phyloP scores from a whole-genome alignment of 1,139 yeast genomes.

The Trichomonascaceae sp. region DNA sequence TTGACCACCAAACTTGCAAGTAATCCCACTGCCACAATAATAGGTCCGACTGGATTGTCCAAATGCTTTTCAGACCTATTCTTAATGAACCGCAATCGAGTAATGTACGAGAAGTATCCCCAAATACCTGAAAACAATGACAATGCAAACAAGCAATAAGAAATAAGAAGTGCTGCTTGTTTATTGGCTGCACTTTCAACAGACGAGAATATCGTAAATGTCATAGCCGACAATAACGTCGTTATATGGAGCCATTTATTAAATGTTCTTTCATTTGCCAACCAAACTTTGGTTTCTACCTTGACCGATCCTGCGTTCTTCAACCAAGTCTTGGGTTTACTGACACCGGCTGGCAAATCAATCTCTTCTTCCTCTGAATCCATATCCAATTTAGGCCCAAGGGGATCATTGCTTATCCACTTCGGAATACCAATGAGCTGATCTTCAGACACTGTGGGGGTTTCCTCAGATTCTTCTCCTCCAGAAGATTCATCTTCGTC shows the following conservation, averaged over 20 bases:
- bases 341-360: conserved; percentile 81
- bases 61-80: conserved; percentile 81
- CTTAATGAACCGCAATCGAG: conserved; percentile 65
- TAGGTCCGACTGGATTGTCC: conserved; percentile 86
- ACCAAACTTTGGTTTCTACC: conserved; percentile 97
- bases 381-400: conserved; percentile 38
- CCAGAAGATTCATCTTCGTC: conserved; percentile 28
- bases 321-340: conserved; percentile 68
- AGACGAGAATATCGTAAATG: conserved; percentile 79
- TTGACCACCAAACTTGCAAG: conserved; percentile 62
- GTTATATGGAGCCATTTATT: conserved; percentile 93
- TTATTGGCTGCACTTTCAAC: conserved; percentile 51
- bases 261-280: conserved; percentile 96
- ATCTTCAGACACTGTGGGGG: conserved; percentile 8
- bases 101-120: conserved; percentile 77
- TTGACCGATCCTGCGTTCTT: conserved; percentile 88
- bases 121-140: conserved; percentile 80
- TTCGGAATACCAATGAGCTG: conserved; percentile 16
- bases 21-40: conserved; percentile 68
- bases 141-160: conserved; percentile 72
- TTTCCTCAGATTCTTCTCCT: conserved; percentile 17
- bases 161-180: conserved; percentile 43
- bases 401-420: conserved; percentile 10
- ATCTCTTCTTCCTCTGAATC: conserved; percentile 90
- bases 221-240: conserved; percentile 77